Base-by-base conservation (phyloP, 2,329 filamentous ascomycete species). In the Stylonectria norvegica region DNA sequence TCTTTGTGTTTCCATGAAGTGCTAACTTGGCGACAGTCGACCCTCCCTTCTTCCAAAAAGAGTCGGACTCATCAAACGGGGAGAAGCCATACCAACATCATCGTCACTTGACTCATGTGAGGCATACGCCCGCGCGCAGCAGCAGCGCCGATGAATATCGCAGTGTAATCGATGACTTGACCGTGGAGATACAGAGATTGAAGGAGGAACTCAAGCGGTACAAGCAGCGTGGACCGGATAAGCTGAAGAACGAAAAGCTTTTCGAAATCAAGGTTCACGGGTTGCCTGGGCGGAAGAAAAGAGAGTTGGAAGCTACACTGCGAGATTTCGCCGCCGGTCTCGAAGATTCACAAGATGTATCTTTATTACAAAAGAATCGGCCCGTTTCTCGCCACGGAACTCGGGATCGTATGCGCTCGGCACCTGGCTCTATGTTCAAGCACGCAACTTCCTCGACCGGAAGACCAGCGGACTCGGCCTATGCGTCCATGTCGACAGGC, bases 111-210 rank as follows among this genome's bases (percentile, higher is more conserved):
- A 52, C 28, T 3, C 59, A 52, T 0, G 50, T 65, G 0, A 62
- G 61, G 6, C 62, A 63, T 4, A 54, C 57, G 0, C 42, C 59
- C 25, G 65, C 66, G 3, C 76, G 63, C 15, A 78, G 66, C 56
- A 86, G 79, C 57, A 83, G 81, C 36, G 80, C 78, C 19, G 86
- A 86, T 41, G 87, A 90, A 40, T 90, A 81, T 45, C 75, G 88
- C 33, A 85, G 85, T 50, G 86, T 95, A 12, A 94, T 95, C 34
- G 88, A 95, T 55, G 89, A 95, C 58, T 64, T 95, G 43, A 95
- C 88, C 0, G 71, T 95, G 18, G 85, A 89, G 58, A 94, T 93
- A 59, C 86, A 88, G 60, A 83, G 80, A 36, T 62, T 94, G 45
- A 89, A 83, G 65, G 81, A 84, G 50, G 80, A 82, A 54, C 56